Percentiles rank a stretch among this genome's conserved stretches.
Evolutionary conservation across 163 green algal species (phyloP).

Genomic region (Chlamydomonas reinhardtii): DNA sequence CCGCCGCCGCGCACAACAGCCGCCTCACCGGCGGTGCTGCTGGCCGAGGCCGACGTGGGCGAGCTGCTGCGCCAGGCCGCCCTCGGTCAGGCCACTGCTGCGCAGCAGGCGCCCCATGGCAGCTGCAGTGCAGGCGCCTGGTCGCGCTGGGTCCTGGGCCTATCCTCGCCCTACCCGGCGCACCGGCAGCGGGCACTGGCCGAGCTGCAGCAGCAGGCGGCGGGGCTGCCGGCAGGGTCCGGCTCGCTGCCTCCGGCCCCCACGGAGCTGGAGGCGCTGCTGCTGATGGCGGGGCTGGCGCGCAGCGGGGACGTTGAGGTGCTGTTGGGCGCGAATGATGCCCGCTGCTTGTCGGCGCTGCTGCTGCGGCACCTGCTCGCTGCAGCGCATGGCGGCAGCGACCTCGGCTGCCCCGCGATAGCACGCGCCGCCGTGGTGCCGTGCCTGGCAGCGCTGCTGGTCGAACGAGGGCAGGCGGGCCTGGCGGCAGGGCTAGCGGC

Average conservation of each 20-base stretch:
- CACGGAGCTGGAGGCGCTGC: neutral
- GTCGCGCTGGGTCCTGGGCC: neutral
- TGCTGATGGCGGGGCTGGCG: conserved; percentile 6
- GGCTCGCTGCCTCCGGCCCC: no score
- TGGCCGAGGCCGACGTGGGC: neutral
- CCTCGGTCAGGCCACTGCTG: no score
- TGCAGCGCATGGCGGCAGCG: neutral
- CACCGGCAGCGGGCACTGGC: neutral
- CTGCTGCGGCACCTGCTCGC: neutral
- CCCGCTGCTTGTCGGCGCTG: neutral
- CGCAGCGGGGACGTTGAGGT: neutral
- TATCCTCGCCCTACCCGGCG: conserved; percentile 6
- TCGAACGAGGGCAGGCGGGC: neutral
- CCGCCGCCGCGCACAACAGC: neutral
- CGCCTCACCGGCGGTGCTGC: neutral
- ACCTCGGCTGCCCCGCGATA: neutral
- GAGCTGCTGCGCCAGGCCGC: neutral
- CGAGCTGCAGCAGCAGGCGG: neutral
- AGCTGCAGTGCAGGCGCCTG: no score
- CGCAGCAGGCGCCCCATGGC: no score
- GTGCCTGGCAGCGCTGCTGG: neutral
- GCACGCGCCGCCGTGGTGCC: conserved; percentile 1
- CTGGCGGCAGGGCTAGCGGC: conserved; percentile 20
- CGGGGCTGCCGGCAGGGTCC: no score
- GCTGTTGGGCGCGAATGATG: neutral